These are phyloP conservation scores for Leavenworthia alabamica DNA, from an alignment of 345 rosid species.

Conservation along the genomic window DNA sequence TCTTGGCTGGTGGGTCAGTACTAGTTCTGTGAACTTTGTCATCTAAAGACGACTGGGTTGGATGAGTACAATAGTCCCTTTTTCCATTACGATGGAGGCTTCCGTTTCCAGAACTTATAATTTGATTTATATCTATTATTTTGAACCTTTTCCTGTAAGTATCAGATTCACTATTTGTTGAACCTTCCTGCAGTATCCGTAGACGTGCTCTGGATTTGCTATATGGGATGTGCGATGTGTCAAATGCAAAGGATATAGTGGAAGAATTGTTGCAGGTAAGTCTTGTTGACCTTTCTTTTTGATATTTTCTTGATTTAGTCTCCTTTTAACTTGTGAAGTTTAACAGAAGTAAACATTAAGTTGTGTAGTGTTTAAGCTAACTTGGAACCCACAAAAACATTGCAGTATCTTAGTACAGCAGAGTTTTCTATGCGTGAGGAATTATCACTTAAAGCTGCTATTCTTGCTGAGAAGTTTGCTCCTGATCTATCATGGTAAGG, in stretches of 20 bases:
- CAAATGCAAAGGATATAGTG: conserved; percentile 99
- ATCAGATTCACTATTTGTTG: conserved; percentile 10
- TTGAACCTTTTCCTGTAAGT: conserved; percentile 3
- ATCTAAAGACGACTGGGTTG: background rate
- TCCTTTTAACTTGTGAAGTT: conserved; percentile 1
- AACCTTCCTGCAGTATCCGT: conserved; percentile 63
- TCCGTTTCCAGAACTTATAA: background rate
- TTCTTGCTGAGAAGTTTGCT: conserved; percentile 98
- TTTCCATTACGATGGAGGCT: conserved; percentile 5
- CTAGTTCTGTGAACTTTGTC: background rate
- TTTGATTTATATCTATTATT: background rate
- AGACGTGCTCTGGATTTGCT: conserved; percentile 99
- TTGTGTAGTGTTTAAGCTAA: conserved; percentile 16
- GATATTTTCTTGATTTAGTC: background rate
- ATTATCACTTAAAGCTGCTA: conserved; percentile 96
- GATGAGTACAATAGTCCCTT: background rate
- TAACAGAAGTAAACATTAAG: conserved; percentile 2
- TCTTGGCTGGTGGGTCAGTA: background rate
- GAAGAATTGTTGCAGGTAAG: conserved; percentile 95
- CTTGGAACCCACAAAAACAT: background rate
- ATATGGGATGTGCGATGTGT: conserved; percentile 97
- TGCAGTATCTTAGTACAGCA: conserved; percentile 93
- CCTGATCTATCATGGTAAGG: conserved; percentile 98
- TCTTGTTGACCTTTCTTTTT: conserved; percentile 1
- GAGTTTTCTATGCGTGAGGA: conserved; percentile 99